These are phyloP conservation scores for Aethionema arabicum DNA, from an alignment of 345 rosid genomes.

Conservation along the genomic window DNA sequence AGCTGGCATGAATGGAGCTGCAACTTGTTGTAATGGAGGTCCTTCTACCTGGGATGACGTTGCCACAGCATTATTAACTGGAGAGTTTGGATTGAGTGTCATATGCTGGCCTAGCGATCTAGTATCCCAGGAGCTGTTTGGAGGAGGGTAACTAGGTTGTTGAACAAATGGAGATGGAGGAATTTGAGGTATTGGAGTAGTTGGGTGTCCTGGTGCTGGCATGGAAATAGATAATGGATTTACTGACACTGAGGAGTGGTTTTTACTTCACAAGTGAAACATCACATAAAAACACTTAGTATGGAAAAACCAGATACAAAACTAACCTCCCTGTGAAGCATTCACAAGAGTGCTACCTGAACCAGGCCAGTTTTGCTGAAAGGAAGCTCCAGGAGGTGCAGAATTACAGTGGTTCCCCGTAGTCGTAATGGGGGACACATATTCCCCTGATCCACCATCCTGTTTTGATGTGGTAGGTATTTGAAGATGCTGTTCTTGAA, in stretches of 20 bases:
- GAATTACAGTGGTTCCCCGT: conserved; percentile 48
- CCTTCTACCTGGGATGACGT: conserved; percentile 39
- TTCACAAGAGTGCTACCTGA: conserved; percentile 43
- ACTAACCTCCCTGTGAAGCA: conserved; percentile 56
- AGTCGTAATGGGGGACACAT: conserved; percentile 64
- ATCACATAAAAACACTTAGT: conserved; percentile 32
- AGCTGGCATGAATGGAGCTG: conserved; percentile 71
- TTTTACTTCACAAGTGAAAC: conserved; percentile 18
- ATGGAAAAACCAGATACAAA: conserved; percentile 35
- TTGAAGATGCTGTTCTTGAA: conserved; percentile 49
- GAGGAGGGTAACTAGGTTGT: conserved; percentile 64
- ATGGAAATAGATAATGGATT: conserved; percentile 53
- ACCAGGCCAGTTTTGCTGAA: conserved; percentile 55
- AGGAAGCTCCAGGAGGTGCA: conserved; percentile 47
- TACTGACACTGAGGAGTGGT: conserved; percentile 45
- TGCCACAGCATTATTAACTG: conserved; percentile 51
- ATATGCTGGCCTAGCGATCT: conserved; percentile 55
- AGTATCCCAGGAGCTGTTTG: conserved; percentile 78
- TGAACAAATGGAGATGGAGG: conserved; percentile 69
- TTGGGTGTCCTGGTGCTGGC: conserved; percentile 53
- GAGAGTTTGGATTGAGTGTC: conserved; percentile 55
- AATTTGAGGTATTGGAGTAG: conserved; percentile 65
- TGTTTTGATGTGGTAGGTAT: conserved; percentile 49
- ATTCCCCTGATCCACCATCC: conserved; percentile 62
- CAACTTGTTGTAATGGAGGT: conserved; percentile 34